Conservation (phyloP, 2,329 filamentous ascomycete species). For the Helotiales sp. region DNA sequence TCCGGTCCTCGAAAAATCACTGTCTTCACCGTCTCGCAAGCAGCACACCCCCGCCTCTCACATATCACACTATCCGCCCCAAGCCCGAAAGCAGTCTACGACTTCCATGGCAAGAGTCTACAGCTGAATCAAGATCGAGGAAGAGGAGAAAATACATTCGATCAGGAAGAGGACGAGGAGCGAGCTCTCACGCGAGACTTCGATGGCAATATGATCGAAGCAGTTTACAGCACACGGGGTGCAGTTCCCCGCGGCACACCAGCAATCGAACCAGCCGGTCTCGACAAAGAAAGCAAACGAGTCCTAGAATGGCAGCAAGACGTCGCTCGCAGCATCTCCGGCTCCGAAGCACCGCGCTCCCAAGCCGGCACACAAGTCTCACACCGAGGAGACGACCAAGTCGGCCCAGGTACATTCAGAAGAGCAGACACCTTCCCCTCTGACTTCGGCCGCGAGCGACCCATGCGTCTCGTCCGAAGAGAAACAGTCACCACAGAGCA, state of each 20-base stretch:
- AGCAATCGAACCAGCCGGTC: slow-evolving; percentile 36
- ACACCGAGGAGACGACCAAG: neutral
- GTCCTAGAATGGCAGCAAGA: slow-evolving; percentile 53
- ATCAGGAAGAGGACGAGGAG: slow-evolving; percentile 24
- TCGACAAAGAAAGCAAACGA: slow-evolving; percentile 40
- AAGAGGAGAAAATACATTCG: slow-evolving; percentile 13
- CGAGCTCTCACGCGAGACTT: slow-evolving; percentile 69
- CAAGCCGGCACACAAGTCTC: neutral
- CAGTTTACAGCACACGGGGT: slow-evolving; percentile 51
- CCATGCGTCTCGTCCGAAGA: slow-evolving; percentile 22
- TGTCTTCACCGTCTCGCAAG: slow-evolving; percentile 51
- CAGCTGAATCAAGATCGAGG: slow-evolving; percentile 11
- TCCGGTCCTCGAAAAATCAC: slow-evolving; percentile 18
- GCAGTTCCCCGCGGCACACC: neutral
- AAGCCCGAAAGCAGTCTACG: slow-evolving; percentile 67
- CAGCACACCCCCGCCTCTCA: slow-evolving; percentile 50
- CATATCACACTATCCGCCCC: slow-evolving; percentile 64
- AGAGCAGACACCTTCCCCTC: slow-evolving; percentile 20
- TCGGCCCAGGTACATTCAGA: slow-evolving; percentile 4
- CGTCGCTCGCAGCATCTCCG: slow-evolving; percentile 42
- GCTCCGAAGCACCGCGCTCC: slow-evolving; percentile 3
- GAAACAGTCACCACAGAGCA: slow-evolving; percentile 29
- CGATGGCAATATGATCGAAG: slow-evolving; percentile 84
- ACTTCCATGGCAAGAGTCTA: slow-evolving; percentile 66
- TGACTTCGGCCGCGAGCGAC: slow-evolving; percentile 3